Conservation (phyloP, 495 filamentous ascomycete species). For the Clavariopsis aquatica region DNA sequence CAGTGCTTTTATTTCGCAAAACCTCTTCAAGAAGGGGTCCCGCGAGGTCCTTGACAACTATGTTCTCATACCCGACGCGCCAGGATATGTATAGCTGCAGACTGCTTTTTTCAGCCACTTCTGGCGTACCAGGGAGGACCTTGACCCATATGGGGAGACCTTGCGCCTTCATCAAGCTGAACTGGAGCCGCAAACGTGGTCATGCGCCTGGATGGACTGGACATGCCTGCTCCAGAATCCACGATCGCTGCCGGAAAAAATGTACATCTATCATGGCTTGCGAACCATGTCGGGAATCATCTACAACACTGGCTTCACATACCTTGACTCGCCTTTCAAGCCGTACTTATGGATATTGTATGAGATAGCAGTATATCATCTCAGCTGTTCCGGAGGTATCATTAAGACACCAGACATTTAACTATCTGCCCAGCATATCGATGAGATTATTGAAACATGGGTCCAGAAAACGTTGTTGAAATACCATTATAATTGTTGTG, state of each 20-base stretch:
- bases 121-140: conserved; percentile 24
- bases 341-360: conserved; percentile 32
- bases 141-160: conserved; percentile 23
- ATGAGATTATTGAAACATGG: conserved; percentile 24
- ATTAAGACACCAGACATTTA: conserved; percentile 18
- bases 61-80: conserved; percentile 21
- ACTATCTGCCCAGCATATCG: conserved; percentile 24
- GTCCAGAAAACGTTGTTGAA: conserved; percentile 24
- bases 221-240: conserved; percentile 29
- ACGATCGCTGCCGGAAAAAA: conserved; percentile 24
- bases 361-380: conserved; percentile 25
- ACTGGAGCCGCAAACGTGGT: conserved; percentile 27
- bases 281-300: conserved; percentile 29
- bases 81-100: conserved; percentile 19
- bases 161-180: conserved; percentile 28
- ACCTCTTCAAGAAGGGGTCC: conserved; percentile 25
- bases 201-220: conserved; percentile 31
- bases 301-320: conserved; percentile 28
- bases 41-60: conserved; percentile 22
- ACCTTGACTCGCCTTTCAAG: conserved; percentile 30
- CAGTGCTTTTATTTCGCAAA: conserved; percentile 31
- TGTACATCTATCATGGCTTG: conserved; percentile 22
- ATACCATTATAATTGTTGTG: conserved; percentile 23
- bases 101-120: conserved; percentile 32
- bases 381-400: conserved; percentile 19